These are phyloP conservation scores for Mycena capillaripes DNA, from an alignment of 768 basidiomycete genomes.

Conservation along the genomic window DNA sequence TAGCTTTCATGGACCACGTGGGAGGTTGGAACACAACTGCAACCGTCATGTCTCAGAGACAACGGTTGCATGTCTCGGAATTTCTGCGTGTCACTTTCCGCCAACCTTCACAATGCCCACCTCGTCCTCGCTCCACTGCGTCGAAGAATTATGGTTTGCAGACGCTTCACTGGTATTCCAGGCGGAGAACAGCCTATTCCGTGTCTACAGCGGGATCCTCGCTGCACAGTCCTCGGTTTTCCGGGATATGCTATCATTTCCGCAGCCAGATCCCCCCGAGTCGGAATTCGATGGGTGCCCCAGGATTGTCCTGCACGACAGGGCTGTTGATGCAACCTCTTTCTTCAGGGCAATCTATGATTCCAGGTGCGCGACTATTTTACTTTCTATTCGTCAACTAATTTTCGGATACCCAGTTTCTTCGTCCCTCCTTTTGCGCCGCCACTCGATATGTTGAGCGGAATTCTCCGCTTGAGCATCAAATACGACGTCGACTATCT, in stretches of 20 bases:
- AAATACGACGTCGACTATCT: slow-evolving; percentile 36
- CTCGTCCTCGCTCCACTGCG: not conserved
- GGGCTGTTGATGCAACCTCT: slow-evolving; percentile 13
- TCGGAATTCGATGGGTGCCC: slow-evolving; percentile 28
- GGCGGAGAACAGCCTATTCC: slow-evolving; percentile 25
- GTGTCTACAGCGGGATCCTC: slow-evolving; percentile 25
- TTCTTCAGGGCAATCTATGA: slow-evolving; percentile 33
- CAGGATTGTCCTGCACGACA: slow-evolving; percentile 25
- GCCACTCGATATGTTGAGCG: slow-evolving; percentile 12
- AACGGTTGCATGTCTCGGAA: slow-evolving; percentile 3
- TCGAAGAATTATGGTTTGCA: slow-evolving; percentile 27
- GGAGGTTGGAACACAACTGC: not conserved
- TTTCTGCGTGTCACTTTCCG: not conserved
- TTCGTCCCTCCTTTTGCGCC: slow-evolving; percentile 26
- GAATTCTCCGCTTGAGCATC: slow-evolving; percentile 27
- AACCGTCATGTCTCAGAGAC: not conserved
- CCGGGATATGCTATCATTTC: slow-evolving; percentile 30
- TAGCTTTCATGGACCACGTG: slow-evolving; percentile 7
- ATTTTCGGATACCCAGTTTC: not conserved
- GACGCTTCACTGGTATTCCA: slow-evolving; percentile 36
- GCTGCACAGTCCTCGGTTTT: slow-evolving; percentile 23
- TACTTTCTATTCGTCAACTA: not conserved
- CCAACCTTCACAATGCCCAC: not conserved
- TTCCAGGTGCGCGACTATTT: slow-evolving; percentile 20
- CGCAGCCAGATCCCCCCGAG: slow-evolving; percentile 10